phyloP scores from a whole-genome alignment of 108 stramenopile genomes.

The Thalassiosira profunda region DNA sequence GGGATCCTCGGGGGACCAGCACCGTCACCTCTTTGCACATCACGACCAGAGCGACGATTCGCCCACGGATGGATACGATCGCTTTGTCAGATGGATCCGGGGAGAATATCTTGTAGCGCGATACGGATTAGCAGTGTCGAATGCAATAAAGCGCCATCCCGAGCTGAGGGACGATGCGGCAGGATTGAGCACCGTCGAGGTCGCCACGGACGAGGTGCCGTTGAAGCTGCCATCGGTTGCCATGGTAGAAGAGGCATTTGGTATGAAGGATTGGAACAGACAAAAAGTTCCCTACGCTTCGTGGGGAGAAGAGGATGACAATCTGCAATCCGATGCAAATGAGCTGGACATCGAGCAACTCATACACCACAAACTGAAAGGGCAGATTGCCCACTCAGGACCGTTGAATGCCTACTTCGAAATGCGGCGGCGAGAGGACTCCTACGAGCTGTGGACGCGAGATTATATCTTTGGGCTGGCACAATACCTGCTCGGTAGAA shows the following conservation, averaged over 20 bases:
- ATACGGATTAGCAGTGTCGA: constrained; percentile 55
- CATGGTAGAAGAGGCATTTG: constrained; percentile 63
- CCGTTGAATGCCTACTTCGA: constrained; percentile 84
- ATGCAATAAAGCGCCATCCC: constrained; percentile 40
- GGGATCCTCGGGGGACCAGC: constrained; percentile 51
- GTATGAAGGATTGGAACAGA: constrained; percentile 63
- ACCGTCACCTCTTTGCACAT: constrained; percentile 48
- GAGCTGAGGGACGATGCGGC: constrained; percentile 59
- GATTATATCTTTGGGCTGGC: constrained; percentile 81
- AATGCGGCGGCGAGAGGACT: constrained; percentile 54
- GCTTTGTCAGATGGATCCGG: constrained; percentile 76
- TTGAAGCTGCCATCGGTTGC: constrained; percentile 53
- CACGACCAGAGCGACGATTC: not conserved
- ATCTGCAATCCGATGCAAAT: constrained; percentile 2
- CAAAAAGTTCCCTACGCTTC: constrained; percentile 30
- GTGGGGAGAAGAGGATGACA: constrained; percentile 18
- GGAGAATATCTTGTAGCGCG: constrained; percentile 73
- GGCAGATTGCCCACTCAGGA: constrained; percentile 59
- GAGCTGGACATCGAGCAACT: constrained; percentile 49
- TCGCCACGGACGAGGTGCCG: constrained; percentile 19
- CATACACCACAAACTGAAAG: constrained; percentile 55
- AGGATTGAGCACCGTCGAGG: constrained; percentile 37
- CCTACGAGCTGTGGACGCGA: constrained; percentile 82
- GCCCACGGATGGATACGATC: not conserved
- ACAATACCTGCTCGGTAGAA: constrained; percentile 59